These are phyloP conservation scores for Volutella citrinella DNA, from an alignment of 2,329 filamentous ascomycete genomes.

Conservation along the genomic window DNA sequence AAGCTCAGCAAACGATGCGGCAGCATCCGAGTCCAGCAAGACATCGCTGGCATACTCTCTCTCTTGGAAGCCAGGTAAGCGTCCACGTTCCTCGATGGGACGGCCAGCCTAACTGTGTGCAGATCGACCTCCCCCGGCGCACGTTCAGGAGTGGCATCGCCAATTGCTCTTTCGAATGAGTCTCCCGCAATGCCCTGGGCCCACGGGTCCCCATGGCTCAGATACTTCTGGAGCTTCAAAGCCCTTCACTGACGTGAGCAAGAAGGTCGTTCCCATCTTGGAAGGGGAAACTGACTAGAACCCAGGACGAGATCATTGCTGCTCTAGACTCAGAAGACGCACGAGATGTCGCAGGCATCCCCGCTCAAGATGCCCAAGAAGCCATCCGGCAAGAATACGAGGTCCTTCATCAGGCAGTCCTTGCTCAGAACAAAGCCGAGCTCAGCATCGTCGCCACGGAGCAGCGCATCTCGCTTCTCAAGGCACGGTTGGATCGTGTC, in stretches of 20 bases:
- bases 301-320: constrained; percentile 14
- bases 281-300: no score
- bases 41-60: neutral
- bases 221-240: constrained; percentile 1
- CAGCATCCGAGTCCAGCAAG: neutral
- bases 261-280: no score
- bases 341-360: constrained; percentile 19
- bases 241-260: constrained; percentile 19
- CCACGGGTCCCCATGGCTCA: neutral
- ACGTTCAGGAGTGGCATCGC: constrained; percentile 8
- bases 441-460: constrained; percentile 3
- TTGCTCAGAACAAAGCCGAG: constrained; percentile 2
- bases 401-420: constrained; percentile 11
- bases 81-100: no score
- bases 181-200: neutral
- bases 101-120: neutral
- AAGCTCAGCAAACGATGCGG: neutral
- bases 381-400: constrained; percentile 19
- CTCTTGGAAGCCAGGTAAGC: neutral
- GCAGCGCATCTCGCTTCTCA: constrained; percentile 9
- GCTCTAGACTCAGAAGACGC: constrained; percentile 18
- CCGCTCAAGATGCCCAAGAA: constrained; percentile 9
- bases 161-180: constrained; percentile 1
- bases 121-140: neutral
- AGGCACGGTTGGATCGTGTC: constrained; percentile 13